Evolutionary conservation across 1,284 basidiomycete genomes (phyloP), one percentile per base, ranked within the genome.

Genomic region (Laetiporus sulphureus): DNA sequence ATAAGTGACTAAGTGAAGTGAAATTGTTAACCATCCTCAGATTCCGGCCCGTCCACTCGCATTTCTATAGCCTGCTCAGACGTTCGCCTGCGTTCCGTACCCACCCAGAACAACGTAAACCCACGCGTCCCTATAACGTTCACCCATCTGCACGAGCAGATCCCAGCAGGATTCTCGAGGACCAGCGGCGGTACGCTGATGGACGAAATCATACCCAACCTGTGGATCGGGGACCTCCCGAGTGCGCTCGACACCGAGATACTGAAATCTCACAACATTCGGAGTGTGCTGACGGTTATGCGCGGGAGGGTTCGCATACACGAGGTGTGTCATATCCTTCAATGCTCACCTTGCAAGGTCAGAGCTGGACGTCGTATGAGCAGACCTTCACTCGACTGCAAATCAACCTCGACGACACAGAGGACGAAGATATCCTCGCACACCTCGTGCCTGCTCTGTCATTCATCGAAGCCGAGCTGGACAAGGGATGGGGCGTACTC

Each of bases 371-470:
- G 36, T n/a, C n/a, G 35, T 40, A 38, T 34, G 32, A 42, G 30
- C 50, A 86, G 84, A 81, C 81, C 4, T 82, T 88, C 57, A 71
- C 76, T 41, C 74, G 72, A 33, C 75, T 77, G 52, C 86, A 88
- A 57, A 77, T 89, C 46, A 69, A 75, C 37, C 65, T 89, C 32
- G 82, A 88, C 53, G 85, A 89, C 50, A 76, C 72, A 10, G 71
- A 76, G 38, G 77, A 80, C 32, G 71, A 73, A 30, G 90, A 94
- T 57, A 73, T 91, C 22, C 72, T 93, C 8, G 69, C 73, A 2
- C 84, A 91, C 57, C 71, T 94, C 41, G 68, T 89, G 2, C 75
- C 81, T 1, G 78, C 82, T 2, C 85, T 91, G 39, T 76, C 82
- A 1, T 91, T 91, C 66, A 90, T 94, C 41, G 71, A 84, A 48